Base-by-base conservation (phyloP, 1,139 yeast species). In the Schwanniomyces etchellsii region DNA sequence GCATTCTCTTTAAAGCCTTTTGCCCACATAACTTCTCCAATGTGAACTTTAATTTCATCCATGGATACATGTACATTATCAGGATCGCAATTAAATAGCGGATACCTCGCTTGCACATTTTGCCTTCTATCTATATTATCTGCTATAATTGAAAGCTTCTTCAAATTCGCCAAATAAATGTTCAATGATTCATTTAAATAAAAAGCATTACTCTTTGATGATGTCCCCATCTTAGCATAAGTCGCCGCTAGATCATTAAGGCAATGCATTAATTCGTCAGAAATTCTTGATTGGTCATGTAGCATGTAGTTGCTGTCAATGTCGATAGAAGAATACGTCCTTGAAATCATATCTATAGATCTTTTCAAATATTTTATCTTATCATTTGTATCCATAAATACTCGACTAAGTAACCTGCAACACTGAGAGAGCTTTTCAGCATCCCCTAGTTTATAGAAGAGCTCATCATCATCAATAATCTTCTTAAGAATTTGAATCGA, bases 21-120 rank as follows among this genome's bases (percentile, higher is more conserved):
- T 5, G 69, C 70, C 83, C 86, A 81, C 40, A 81, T 52, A 5
- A 81, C 56, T 50, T 81, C 89, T 35, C 82, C 67, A 13, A 81
- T 58, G 48, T 80, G 81, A 11, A 78, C 69, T 52, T 74, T 72
- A 29, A 74, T 47, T 29, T 62, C 68, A 28, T 61, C 60, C 14
- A 51, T 50, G 16, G 46, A 35, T 37, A 61, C 41, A 13, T 39
- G 40, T 6, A 65, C 31, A 35, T 63, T 64, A 13, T 48, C 49
- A n/a, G 39, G 40, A 26, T 51, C 52, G 40, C 67, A 60, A 40
- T 66, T 47, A 43, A 66, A 63, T 14, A 64, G 47, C 4, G 73
- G 72, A 39, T 48, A 60, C 21, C 44, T 47, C 1, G 52, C 44
- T 38, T 66, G 70, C 10, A 45, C 39, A 3, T 39, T 32, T n/a